Conservation (phyloP, 345 rosid species). For the Litchi chinensis region DNA sequence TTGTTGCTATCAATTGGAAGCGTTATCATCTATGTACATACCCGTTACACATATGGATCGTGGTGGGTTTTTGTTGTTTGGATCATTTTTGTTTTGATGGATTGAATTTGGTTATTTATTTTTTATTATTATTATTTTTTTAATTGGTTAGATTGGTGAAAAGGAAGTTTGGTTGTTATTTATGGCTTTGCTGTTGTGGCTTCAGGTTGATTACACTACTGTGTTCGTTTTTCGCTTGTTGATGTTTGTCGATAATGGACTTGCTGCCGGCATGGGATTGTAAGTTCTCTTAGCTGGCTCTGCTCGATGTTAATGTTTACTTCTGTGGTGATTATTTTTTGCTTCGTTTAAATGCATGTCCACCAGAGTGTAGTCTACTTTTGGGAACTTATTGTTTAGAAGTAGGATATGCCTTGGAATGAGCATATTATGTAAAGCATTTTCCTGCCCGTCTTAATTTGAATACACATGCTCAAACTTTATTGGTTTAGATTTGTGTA, state of each 20-base stretch:
- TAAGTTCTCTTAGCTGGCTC: constrained; percentile 41
- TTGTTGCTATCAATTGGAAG: constrained; percentile 90
- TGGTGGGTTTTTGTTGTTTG: constrained; percentile 55
- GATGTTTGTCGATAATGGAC: constrained; percentile 96
- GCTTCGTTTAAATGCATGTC: background rate
- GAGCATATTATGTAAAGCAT: background rate
- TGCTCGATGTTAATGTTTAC: background rate
- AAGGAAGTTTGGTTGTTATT: constrained; percentile 7
- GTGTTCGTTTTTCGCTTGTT: constrained; percentile 89
- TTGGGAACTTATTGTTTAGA: background rate
- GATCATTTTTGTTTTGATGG: background rate
- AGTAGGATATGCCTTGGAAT: background rate
- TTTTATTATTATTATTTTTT: no score
- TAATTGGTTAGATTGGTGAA: background rate
- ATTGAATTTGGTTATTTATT: background rate
- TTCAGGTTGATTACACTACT: constrained; percentile 90
- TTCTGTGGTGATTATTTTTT: background rate
- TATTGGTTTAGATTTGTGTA: background rate
- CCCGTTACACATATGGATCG: constrained; percentile 98
- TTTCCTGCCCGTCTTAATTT: background rate
- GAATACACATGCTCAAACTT: background rate
- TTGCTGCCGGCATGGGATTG: constrained; percentile 98
- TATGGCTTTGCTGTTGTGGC: constrained; percentile 15
- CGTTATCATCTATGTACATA: constrained; percentile 69
- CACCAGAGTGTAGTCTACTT: background rate